Evolutionary conservation across 805 yeast species (phyloP), one percentile per base, ranked within the genome.

Genomic region (Blastobotrys attinorum): DNA sequence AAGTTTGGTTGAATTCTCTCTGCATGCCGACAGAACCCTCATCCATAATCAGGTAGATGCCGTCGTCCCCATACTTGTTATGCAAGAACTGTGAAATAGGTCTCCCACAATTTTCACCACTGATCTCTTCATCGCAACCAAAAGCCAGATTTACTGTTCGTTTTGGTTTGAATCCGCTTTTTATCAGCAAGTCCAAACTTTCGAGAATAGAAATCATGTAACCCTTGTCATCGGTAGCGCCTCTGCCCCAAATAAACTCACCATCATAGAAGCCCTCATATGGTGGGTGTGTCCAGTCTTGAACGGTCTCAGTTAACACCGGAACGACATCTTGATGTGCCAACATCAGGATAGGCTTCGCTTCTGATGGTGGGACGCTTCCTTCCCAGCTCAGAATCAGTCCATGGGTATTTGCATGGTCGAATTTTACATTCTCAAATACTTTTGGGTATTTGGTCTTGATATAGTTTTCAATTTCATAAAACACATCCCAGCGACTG

Each of bases 241-340:
- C 90, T 56, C 89, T 69, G 1, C 89, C 89, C 71, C 74, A 81
- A 3, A 83, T 48, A 18, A 57, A 61, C 17, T 68, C 63, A 15
- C 82, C 82, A 55, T 81, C 88, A 56, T 65, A 81, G 50, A 69
- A 65, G 13, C 81, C 82, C 16, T 65, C 57, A 43, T 73, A 78
- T 8, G 88, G 88, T 5, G 77, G 77, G 54, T 73, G 66, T 0
- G 62, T 61, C 87, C 87, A 81, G 43, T 72, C 65, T 15, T 54
- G 59, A 41, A 70, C 58, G 0, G 81, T 73, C 29, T 45, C 71
- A 16, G 62, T 55, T 50, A 77, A 81, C 6, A 79, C 77, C 1
- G 88, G 88, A 29, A 81, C 88, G 7, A 77, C 80, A 53, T 81
- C 87, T 56, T 73, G 79, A 56, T 81, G 88, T 1, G 85, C 85